Percentiles rank a stretch among this genome's conserved stretches.
phyloP scores from a whole-genome alignment of 2,329 filamentous ascomycete genomes.

The Phaeomoniella chlamydospora region DNA sequence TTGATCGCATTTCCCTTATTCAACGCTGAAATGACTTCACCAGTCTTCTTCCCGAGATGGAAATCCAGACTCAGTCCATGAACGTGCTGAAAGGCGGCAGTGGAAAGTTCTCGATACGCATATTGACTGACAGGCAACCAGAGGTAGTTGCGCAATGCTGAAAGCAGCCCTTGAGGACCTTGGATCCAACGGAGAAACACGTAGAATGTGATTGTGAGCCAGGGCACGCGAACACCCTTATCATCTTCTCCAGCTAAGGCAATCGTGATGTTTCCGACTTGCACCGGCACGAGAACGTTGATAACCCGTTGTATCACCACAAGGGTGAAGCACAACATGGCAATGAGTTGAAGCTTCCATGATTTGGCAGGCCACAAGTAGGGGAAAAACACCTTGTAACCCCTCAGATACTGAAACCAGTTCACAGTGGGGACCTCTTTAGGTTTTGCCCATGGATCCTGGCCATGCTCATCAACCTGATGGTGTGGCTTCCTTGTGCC shows the following conservation, averaged over 20 bases:
- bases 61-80: constrained; percentile 92
- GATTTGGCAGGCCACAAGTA: constrained; percentile 92
- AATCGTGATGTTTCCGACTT: constrained; percentile 69
- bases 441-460: constrained; percentile 63
- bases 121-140: constrained; percentile 98
- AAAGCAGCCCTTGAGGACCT: constrained; percentile 75
- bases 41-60: constrained; percentile 89
- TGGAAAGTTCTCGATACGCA: constrained; percentile 85
- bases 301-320: constrained; percentile 68
- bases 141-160: constrained; percentile 64
- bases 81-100: constrained; percentile 93
- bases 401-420: constrained; percentile 92
- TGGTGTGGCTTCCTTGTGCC: constrained; percentile 23
- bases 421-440: constrained; percentile 72
- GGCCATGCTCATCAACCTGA: constrained; percentile 18
- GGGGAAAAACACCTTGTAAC: constrained; percentile 87
- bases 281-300: constrained; percentile 72
- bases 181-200: constrained; percentile 70
- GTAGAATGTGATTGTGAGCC: constrained; percentile 60
- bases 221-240: constrained; percentile 44
- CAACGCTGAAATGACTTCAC: constrained; percentile 85
- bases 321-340: constrained; percentile 68
- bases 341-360: constrained; percentile 57
- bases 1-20: constrained; percentile 96
- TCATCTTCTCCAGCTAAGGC: constrained; percentile 48